Percentiles rank a stretch among this genome's conserved stretches.
Conservation (phyloP, 2,329 filamentous ascomycete genomes). For the Alternaria ventricosa region DNA sequence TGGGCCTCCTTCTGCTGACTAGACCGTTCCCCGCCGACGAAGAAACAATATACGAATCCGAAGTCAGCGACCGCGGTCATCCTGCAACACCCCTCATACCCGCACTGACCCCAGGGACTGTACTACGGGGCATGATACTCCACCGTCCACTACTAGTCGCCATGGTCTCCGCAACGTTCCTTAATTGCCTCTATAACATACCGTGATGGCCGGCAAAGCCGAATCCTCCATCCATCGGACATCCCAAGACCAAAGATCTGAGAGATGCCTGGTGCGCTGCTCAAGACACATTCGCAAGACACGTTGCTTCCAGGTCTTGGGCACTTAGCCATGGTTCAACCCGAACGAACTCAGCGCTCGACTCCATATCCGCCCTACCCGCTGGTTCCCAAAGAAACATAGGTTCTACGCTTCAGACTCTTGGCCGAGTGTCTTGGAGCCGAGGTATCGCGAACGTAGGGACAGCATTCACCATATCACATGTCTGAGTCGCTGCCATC, state of each 20-base stretch:
- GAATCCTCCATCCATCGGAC: neutral
- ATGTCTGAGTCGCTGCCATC: neutral
- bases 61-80: neutral
- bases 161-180: neutral
- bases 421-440: rapidly evolving
- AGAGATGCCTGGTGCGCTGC: neutral
- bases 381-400: neutral
- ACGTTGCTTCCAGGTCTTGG: neutral
- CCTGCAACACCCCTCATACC: neutral
- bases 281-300: neutral
- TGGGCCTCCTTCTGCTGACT: neutral
- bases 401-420: neutral
- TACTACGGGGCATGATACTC: neutral
- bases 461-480: neutral
- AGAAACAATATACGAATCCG: neutral
- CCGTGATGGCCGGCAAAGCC: neutral
- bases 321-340: neutral
- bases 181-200: neutral
- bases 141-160: neutral
- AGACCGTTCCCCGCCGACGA: neutral
- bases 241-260: neutral
- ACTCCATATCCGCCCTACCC: neutral
- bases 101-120: neutral
- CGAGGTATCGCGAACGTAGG: neutral
- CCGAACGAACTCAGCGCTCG: neutral